phyloP scores from a whole-genome alignment of 106 monocot species.

The Alisma plantagoaquatica region DNA sequence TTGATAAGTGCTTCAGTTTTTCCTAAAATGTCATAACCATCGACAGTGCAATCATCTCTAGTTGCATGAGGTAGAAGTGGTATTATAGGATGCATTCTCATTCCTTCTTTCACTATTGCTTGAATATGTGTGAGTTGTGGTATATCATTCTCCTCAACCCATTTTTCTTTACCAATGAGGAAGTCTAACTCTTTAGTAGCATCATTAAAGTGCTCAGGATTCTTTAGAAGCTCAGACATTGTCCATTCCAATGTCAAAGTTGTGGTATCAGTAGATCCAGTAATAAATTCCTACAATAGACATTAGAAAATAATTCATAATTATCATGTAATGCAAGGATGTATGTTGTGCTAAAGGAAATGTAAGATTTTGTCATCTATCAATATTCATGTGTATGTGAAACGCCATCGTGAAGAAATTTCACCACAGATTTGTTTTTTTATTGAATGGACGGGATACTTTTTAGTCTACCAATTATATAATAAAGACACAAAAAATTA shows the following conservation, averaged over 20 bases:
- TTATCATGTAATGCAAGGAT: no score
- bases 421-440: no score
- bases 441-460: no score
- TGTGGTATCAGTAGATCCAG: constrained; percentile 83
- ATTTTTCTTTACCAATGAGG: constrained; percentile 42
- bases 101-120: constrained; percentile 59
- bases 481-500: no score
- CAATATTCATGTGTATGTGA: no score
- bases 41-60: constrained; percentile 37
- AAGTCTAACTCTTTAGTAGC: constrained; percentile 65
- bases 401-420: no score
- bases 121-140: constrained; percentile 62
- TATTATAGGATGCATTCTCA: constrained; percentile 80
- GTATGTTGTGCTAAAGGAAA: no score
- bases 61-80: constrained; percentile 83
- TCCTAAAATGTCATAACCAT: constrained; percentile 66
- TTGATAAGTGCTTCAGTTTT: constrained; percentile 58
- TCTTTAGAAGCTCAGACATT: constrained; percentile 64
- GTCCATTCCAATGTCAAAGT: constrained; percentile 78
- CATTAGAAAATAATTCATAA: no score
- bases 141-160: constrained; percentile 62
- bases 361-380: no score
- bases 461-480: no score
- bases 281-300: constrained; percentile 90
- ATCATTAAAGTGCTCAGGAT: constrained; percentile 51